phyloP scores from a whole-genome alignment of 2,329 filamentous ascomycete species.

The Fusarium sp. region DNA sequence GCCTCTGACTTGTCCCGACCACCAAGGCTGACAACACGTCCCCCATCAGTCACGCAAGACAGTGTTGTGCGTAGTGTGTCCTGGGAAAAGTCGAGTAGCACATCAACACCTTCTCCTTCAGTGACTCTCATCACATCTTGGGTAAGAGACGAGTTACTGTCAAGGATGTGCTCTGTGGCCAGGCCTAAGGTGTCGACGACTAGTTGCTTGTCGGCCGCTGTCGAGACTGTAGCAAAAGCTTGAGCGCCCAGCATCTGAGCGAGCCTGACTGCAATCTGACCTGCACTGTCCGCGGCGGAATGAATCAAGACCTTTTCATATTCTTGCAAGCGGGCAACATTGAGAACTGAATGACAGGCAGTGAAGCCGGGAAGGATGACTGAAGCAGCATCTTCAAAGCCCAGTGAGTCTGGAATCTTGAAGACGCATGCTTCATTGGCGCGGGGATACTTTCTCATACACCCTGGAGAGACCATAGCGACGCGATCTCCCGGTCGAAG shows the following conservation, averaged over 20 bases:
- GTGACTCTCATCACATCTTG: background rate
- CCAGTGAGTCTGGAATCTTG: background rate
- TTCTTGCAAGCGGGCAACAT: background rate
- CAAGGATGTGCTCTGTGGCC: fast-evolving
- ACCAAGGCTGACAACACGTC: fast-evolving
- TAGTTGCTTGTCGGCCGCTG: background rate
- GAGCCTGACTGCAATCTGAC: background rate
- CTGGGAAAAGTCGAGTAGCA: fast-evolving
- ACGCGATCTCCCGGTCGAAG: background rate
- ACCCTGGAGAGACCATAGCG: background rate
- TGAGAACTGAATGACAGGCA: background rate
- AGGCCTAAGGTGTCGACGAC: fast-evolving
- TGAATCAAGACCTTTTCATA: background rate
- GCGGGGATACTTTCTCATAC: background rate
- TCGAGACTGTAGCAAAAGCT: fast-evolving
- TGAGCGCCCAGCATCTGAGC: background rate
- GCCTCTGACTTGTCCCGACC: fast-evolving
- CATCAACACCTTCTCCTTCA: background rate
- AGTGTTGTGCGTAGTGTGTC: fast-evolving
- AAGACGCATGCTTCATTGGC: background rate
- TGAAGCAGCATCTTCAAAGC: background rate
- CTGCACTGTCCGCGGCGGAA: fast-evolving
- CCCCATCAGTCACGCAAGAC: background rate
- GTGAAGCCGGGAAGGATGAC: fast-evolving
- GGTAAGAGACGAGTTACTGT: background rate